Base-by-base conservation (phyloP, 805 yeast genomes). In the Metschnikowia gelsemii region DNA sequence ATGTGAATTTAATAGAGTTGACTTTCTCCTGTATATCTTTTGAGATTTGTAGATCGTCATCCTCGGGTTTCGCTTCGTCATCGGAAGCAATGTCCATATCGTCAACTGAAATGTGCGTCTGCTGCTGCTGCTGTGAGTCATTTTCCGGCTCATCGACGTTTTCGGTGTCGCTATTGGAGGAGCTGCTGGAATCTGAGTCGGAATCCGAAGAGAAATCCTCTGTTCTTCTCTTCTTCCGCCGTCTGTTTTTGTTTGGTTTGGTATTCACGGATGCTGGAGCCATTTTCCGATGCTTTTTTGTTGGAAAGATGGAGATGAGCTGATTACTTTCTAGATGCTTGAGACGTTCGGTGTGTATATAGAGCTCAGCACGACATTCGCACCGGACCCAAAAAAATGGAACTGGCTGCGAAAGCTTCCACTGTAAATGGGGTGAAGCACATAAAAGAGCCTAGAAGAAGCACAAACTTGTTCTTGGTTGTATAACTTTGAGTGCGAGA, bases 151-250 rank as follows among this genome's bases (percentile, higher is more conserved):
- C n/a, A 8, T 25, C 19, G 12, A 3, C 26, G 22, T 23, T 18
- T 17, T 40, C 36, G 42, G 27, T 22, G 4, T 42, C 36, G 42
- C 28, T 22, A 4, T 42, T 39, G 4, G 63, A 56, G 1, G 73
- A 63, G 30, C 35, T 31, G 33, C 37, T 32, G 1, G 75, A 68
- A 7, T 75, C 72, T 1, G 80, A 74, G 26, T 68, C 72, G 2
- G 79, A 72, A 31, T 70, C 70, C 13, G 76, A 74, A 0, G 85
- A 81, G 22, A 80, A 78, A 50, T 82, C 88, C 38, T 82, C 87
- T 0, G 91, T 84, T 80, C 90, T 83, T 78, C 89, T 80, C 78
- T 82, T 84, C 75, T 83, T 83, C 56, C 82, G 72, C 48, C 86
- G 76, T 54, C 86, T 72, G 28, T 43, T 51, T 32, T 45, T 42